Evolutionary conservation across 192 early-diverging fungal genomes (phyloP).

Genomic region (Rhizoclosmatium sp.): DNA sequence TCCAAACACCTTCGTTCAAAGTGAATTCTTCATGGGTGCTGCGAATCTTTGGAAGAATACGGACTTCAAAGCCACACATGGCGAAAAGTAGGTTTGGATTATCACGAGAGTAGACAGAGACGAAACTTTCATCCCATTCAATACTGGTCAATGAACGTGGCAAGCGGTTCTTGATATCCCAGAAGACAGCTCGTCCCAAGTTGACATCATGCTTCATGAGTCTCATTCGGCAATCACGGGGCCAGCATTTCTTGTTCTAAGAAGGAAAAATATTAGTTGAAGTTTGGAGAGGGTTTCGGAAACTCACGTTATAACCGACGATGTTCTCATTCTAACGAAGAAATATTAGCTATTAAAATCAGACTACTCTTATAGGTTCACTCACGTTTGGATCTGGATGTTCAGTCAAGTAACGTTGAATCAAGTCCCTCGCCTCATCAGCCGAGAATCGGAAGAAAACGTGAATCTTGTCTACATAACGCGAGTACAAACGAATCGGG

Average conservation of each 20-base stretch:
- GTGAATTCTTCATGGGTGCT: conserved; percentile 87
- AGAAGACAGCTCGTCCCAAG: conserved; percentile 96
- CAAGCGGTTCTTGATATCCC: conserved; percentile 98
- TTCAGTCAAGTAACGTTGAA: conserved; percentile 96
- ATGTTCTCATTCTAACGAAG: conserved; percentile 83
- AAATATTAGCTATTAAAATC: conserved; percentile 7
- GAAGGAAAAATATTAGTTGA: not conserved
- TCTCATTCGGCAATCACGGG: conserved; percentile 98
- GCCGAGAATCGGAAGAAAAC: conserved; percentile 94
- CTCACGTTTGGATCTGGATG: conserved; percentile 92
- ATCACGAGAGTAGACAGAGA: conserved; percentile 95
- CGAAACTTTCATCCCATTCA: conserved; percentile 98
- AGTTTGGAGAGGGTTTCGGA: not conserved
- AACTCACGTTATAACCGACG: conserved; percentile 85
- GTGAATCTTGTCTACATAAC: conserved; percentile 93
- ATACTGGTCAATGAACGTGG: conserved; percentile 96
- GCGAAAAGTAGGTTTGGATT: conserved; percentile 97
- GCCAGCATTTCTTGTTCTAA: conserved; percentile 96
- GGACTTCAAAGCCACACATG: conserved; percentile 94
- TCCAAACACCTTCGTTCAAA: conserved; percentile 89
- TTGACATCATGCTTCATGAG: conserved; percentile 99
- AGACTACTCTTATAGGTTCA: not conserved
- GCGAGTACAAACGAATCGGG: conserved; percentile 94
- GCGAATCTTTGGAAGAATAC: conserved; percentile 93
- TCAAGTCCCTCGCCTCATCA: conserved; percentile 93